Evolutionary conservation across 2,329 filamentous ascomycete genomes (phyloP).

Genomic region (Endocalyx cinctus): DNA sequence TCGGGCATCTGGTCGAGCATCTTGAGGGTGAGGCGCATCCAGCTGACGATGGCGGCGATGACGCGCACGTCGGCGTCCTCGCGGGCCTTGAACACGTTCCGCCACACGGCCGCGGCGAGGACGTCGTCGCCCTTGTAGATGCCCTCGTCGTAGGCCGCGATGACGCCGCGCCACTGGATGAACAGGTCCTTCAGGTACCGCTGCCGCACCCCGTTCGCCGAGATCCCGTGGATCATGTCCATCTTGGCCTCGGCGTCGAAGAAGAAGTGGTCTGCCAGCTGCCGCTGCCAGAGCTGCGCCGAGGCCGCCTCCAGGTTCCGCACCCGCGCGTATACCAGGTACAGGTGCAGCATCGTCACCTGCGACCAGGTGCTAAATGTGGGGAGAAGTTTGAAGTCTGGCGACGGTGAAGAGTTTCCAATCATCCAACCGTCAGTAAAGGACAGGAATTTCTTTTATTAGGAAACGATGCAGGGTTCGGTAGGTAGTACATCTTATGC

Average conservation of each 20-base stretch:
- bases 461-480: neutral
- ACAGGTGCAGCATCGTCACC: constrained; percentile 94
- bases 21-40: constrained; percentile 47
- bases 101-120: constrained; percentile 80
- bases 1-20: constrained; percentile 48
- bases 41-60: constrained; percentile 51
- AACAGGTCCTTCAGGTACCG: constrained; percentile 83
- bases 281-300: constrained; percentile 76
- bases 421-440: constrained; percentile 1
- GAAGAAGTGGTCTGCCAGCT: constrained; percentile 94
- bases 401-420: neutral
- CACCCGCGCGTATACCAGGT: constrained; percentile 78
- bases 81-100: constrained; percentile 79
- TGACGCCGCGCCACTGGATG: constrained; percentile 82
- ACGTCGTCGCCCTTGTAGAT: constrained; percentile 72
- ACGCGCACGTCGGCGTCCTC: constrained; percentile 45
- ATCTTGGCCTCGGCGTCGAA: constrained; percentile 82
- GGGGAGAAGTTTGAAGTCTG: constrained; percentile 72
- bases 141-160: constrained; percentile 82
- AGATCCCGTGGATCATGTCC: constrained; percentile 71
- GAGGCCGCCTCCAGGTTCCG: constrained; percentile 69
- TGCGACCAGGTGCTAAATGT: constrained; percentile 97
- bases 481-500: neutral
- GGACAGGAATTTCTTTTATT: too few species aligned
- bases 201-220: constrained; percentile 54